Conservation (phyloP, 1,139 yeast genomes). For the Saccharomyces hybrid region DNA sequence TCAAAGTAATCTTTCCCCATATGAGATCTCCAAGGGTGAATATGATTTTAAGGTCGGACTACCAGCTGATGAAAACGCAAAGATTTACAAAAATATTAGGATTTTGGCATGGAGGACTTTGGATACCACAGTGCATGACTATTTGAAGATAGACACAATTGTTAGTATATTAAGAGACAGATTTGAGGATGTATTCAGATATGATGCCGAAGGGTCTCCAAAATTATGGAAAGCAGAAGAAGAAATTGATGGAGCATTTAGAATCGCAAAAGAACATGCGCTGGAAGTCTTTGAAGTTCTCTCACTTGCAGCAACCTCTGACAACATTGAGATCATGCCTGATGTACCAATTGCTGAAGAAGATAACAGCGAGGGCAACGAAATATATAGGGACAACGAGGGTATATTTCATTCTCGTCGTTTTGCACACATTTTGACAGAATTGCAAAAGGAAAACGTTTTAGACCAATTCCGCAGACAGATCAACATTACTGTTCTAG, state of each 20-base stretch:
- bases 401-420: constrained; percentile 28
- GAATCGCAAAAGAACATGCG: constrained; percentile 51
- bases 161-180: constrained; percentile 52
- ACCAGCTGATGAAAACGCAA: constrained; percentile 35
- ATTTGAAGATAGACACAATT: constrained; percentile 51
- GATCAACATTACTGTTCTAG: constrained; percentile 74
- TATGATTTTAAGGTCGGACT: constrained; percentile 65
- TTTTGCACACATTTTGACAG: constrained; percentile 54
- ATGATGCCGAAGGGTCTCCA: constrained; percentile 78
- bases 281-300: constrained; percentile 51
- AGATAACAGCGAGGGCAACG: constrained; percentile 37
- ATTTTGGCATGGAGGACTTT: constrained; percentile 60
- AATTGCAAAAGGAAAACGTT: constrained; percentile 50
- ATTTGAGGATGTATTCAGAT: constrained; percentile 78
- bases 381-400: constrained; percentile 35
- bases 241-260: constrained; percentile 64
- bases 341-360: constrained; percentile 36
- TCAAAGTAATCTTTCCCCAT: constrained; percentile 30
- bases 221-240: constrained; percentile 66
- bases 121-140: constrained; percentile 50
- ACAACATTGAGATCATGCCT: constrained; percentile 50
- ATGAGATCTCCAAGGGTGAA: constrained; percentile 18
- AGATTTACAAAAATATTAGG: constrained; percentile 39
- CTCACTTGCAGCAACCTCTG: constrained; percentile 46
- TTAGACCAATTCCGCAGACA: constrained; percentile 60